Evolutionary conservation across 768 basidiomycete species (phyloP).

Genomic region (Fomitopsis pulvina): DNA sequence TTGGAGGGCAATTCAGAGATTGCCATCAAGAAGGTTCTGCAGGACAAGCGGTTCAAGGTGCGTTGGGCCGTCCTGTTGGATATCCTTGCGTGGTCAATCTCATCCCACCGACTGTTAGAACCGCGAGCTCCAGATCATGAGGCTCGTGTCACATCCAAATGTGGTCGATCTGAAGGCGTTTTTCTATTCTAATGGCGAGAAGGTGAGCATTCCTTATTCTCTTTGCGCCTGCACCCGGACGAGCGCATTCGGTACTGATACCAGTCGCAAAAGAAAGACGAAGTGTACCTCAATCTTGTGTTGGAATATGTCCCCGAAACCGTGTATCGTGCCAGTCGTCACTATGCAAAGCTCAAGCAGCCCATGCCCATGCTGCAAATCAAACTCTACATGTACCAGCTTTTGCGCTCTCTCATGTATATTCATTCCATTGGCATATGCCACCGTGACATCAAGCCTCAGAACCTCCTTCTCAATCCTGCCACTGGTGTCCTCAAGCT

Average conservation of each 20-base stretch:
- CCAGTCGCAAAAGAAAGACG: conserved; percentile 74
- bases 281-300: conserved; percentile 98
- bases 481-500: conserved; percentile 95
- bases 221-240: conserved; percentile 1
- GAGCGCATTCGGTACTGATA: conserved; percentile 11
- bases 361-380: conserved; percentile 99
- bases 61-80: conserved; percentile 20
- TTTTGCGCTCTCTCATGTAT: conserved; percentile 95
- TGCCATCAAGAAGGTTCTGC: conserved; percentile 99
- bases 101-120: conserved; percentile 49
- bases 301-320: conserved; percentile 99
- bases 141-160: conserved; percentile 92
- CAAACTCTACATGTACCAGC: conserved; percentile 99
- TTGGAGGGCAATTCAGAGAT: conserved; percentile 66
- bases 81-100: neutral
- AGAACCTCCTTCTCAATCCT: conserved; percentile 96
- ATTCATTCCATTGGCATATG: conserved; percentile 99
- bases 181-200: conserved; percentile 99
- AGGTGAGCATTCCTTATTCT: conserved; percentile 49
- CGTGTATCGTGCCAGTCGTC: conserved; percentile 96
- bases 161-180: conserved; percentile 97
- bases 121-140: conserved; percentile 99
- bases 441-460: conserved; percentile 99
- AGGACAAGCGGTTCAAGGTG: conserved; percentile 99
- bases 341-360: conserved; percentile 99